Evolutionary conservation across 108 stramenopile genomes (phyloP), one percentile per base, ranked within the genome.

Genomic region (Aureococcus anophagefferens): DNA sequence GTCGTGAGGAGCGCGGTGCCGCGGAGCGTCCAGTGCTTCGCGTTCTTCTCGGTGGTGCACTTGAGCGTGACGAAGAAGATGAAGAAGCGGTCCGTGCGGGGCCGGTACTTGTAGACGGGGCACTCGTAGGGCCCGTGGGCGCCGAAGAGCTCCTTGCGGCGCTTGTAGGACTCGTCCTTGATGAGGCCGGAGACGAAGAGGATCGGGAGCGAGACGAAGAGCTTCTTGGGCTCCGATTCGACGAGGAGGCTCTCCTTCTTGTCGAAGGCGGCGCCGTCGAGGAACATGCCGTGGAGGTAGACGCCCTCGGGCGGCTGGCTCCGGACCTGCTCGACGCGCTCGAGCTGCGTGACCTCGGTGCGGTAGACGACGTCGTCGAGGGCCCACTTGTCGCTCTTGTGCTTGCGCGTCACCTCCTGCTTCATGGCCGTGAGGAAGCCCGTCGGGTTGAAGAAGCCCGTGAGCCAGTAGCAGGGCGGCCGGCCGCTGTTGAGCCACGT

Each of bases 351-450:
- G 32, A 94, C 92, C 68, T 92, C 90, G 0, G 86, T 87, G 66
- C 85, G 86, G 70, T 91, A 91, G 0, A 90, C 88, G 13, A 93
- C 88, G 69, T 91, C 91, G 68, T 93, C 91, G 73, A 94, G 71
- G 15, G 93, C 90, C 93, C 93, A 94, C 68, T 89, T 89, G 21
- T 89, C 83, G 18, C 76, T 78, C 74, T 88, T 88, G 77, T 93
- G 90, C 40, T 86, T 85, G 17, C 91, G 74, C 9, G 89, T 87
- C 4, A 94, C 92, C 75, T 91, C 92, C 76, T 94, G 93, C 77
- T 92, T 91, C 89, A 91, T 93, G 4, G 90, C 90, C 33, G 93
- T 94, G 33, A 94, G 71, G 73, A 87, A 86, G 11, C 90, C 93
- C 66, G 90, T 83, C 28, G 91, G 91, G 69, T 94, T 93, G 74